Evolutionary conservation across 768 basidiomycete genomes (phyloP), one percentile per base, ranked within the genome.

Genomic region (Tephrocybe sp.): DNA sequence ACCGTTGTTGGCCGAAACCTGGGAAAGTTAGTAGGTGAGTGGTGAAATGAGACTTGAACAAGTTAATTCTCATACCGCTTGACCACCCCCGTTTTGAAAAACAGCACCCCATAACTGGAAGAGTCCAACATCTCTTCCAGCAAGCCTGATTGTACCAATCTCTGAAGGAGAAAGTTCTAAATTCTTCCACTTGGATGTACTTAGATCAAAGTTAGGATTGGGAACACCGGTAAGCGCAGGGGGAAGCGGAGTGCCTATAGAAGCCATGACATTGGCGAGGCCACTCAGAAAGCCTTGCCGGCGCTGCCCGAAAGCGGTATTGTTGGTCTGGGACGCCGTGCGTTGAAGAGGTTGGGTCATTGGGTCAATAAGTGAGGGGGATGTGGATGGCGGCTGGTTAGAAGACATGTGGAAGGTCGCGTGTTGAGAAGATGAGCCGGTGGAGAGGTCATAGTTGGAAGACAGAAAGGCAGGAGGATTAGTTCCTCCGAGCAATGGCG

Each of bases 41-140:
- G 45, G 30, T 45, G 39, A 53, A 52, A 39, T 20, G 54, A 57
- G 49, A 30, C 39, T 17, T 40, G 44, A 39, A 42, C 49, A 36
- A 45, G 52, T 42, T 42, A 12, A 41, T 20, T 47, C 47, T 71
- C 78, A 60, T 69, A 90, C 90, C 60, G 76, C 80, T 54, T 68
- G 65, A 14, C 73, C 72, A 23, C 89, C 89, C 20, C 91, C 90
- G 32, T 68, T 59, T 55, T 81, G 76, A 51, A 69, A 69, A 39
- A 88, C 84, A 36, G 80, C 54, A 11, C 73, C 74, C 83, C 85
- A 92, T 9, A 92, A 68, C 61, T 76, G 86, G 66, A 86, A 84
- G n/a, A 92, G 65, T 62, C 88, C 85, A 39, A 92, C 68, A 58
- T 91, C 88, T 64, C 78, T 85, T 14, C 86, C 87, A 2, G 82